Conservation (phyloP, 1,284 basidiomycete genomes). For the Heterobasidion irregulare region DNA sequence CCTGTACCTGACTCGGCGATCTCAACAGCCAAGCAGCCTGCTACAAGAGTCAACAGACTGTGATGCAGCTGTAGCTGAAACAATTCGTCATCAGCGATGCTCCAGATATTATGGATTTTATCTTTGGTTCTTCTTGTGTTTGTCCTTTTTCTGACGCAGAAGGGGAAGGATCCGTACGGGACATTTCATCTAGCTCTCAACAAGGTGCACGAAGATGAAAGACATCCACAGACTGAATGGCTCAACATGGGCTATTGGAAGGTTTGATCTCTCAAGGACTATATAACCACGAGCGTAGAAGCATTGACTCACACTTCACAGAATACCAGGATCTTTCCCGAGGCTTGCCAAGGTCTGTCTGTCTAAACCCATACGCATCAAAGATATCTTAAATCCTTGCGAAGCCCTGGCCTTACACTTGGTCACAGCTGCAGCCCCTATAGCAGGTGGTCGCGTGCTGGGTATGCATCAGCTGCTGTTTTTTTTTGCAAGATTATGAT, state of each 20-base stretch:
- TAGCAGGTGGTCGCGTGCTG: constrained; percentile 35
- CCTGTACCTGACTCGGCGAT: no score
- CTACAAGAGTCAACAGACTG: no score
- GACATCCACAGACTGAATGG: constrained; percentile 51
- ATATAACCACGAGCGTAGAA: not conserved
- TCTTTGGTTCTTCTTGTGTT: not conserved
- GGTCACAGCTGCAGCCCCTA: constrained; percentile 33
- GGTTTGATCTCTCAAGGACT: constrained; percentile 21
- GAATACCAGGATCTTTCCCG: constrained; percentile 44
- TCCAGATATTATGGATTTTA: not conserved
- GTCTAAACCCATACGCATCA: not conserved
- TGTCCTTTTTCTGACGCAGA: constrained; percentile 3
- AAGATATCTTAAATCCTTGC: not conserved
- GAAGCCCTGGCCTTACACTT: constrained; percentile 50
- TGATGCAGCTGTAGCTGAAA: no score
- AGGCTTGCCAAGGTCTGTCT: constrained; percentile 48
- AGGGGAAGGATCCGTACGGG: constrained; percentile 40
- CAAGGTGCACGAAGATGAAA: constrained; percentile 22
- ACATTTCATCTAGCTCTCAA: constrained; percentile 46
- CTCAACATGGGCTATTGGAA: constrained; percentile 64
- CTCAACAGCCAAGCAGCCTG: no score
- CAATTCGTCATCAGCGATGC: no score
- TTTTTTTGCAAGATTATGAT: no score
- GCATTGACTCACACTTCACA: constrained; percentile 13
- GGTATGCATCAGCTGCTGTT: constrained; percentile 27